A percentile compares a stretch with the other conserved stretches of the same genome.
phyloP scores from a whole-genome alignment of 345 rosid species.

The Reutealis trisperma region DNA sequence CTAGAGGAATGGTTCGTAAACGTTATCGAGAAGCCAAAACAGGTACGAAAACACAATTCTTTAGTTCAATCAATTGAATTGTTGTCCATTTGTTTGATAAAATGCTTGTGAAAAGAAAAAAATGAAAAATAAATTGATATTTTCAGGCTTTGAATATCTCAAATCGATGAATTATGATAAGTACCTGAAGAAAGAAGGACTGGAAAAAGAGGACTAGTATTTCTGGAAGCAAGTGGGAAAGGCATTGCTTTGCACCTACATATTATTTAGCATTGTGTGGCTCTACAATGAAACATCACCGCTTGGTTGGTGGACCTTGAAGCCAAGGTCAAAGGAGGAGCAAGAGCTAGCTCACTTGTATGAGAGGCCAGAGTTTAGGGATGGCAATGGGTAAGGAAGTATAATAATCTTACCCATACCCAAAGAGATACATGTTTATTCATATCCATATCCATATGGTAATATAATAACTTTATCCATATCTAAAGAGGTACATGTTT shows the following conservation, averaged over 20 bases:
- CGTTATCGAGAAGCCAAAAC: conserved; percentile 58
- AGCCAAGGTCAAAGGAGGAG: conserved; percentile 85
- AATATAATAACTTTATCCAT: no score
- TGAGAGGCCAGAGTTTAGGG: no score
- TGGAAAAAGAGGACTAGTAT: conserved; percentile 62
- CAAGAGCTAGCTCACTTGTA: conserved; percentile 71
- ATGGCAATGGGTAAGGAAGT: no score
- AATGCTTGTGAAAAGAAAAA: conserved; percentile 18
- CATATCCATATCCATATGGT: no score
- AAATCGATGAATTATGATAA: conserved; percentile 52
- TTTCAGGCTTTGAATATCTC: conserved; percentile 52
- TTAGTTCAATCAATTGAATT: no score
- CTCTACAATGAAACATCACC: conserved; percentile 80
- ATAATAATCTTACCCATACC: no score
- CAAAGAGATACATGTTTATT: no score
- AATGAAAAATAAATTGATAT: background rate
- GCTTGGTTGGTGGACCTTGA: conserved; percentile 89
- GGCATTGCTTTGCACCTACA: conserved; percentile 72
- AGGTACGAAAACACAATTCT: conserved; percentile 23
- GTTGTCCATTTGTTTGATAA: conserved; percentile 32
- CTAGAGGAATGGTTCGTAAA: conserved; percentile 54
- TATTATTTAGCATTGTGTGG: conserved; percentile 70
- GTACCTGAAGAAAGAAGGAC: conserved; percentile 63
- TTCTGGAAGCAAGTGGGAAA: conserved; percentile 86
- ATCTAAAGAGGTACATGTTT: no score